These are phyloP conservation scores for Dictyostelium citrinum DNA, from an alignment of 78 protist species.

Conservation along the genomic window DNA sequence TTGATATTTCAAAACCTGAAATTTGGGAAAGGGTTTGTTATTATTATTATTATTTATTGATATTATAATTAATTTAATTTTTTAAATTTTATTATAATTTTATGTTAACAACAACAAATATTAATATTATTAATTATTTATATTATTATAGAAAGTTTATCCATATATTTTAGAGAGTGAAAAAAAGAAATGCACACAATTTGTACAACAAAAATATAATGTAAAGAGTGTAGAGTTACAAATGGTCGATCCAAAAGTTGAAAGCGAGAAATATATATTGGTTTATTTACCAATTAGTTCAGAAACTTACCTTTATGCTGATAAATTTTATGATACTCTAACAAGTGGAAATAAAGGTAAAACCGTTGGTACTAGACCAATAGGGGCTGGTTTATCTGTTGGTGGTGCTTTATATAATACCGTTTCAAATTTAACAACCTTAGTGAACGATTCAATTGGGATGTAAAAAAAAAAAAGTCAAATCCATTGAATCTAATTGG, in stretches of 20 bases:
- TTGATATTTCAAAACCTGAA: constrained; percentile 62
- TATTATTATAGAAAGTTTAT: constrained; percentile 6
- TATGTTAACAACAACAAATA: no score
- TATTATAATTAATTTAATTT: not conserved
- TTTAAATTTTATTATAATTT: no score
- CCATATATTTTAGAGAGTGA: constrained; percentile 16
- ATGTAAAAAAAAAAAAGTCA: not conserved
- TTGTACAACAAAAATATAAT: constrained; percentile 10
- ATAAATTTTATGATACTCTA: constrained; percentile 31
- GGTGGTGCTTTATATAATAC: constrained; percentile 29
- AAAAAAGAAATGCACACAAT: constrained; percentile 16
- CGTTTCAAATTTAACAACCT: constrained; percentile 27
- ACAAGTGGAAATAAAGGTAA: constrained; percentile 63
- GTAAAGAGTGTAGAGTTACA: constrained; percentile 20
- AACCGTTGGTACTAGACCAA: constrained; percentile 61
- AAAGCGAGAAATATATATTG: not conserved
- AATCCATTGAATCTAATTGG: not conserved
- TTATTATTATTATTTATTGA: not conserved
- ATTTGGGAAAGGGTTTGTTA: constrained; percentile 31
- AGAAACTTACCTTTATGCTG: constrained; percentile 35
- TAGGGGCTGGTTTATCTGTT: constrained; percentile 38
- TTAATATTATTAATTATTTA: not conserved
- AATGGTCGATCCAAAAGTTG: constrained; percentile 10
- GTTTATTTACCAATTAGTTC: constrained; percentile 66
- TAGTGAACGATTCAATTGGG: constrained; percentile 21